Conservation (phyloP, 2,329 filamentous ascomycete species). For the Paraphaeosphaeria minitans region DNA sequence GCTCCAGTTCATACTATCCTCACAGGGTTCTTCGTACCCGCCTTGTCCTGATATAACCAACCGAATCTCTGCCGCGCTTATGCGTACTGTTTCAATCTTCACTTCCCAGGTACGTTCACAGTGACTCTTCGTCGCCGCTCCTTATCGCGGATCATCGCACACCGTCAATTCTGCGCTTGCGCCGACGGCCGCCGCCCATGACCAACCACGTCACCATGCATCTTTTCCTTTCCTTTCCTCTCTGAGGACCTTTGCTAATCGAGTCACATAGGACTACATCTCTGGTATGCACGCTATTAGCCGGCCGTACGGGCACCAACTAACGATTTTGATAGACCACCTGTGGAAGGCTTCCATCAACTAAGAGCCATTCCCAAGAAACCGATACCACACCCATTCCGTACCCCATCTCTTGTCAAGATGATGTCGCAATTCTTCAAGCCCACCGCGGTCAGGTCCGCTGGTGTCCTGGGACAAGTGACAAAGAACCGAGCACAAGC, state of each 20-base stretch:
- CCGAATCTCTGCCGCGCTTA: conserved; percentile 44
- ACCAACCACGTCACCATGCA: background rate
- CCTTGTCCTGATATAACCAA: conserved; percentile 33
- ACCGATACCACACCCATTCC: conserved; percentile 17
- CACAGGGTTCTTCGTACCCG: conserved; percentile 31
- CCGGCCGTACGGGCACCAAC: conserved; percentile 25
- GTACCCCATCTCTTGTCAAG: conserved; percentile 41
- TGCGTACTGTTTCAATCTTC: conserved; percentile 58
- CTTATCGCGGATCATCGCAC: conserved; percentile 39
- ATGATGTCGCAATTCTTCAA: conserved; percentile 63
- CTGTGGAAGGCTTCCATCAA: conserved; percentile 71
- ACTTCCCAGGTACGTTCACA: conserved; percentile 57
- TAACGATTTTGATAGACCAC: conserved; percentile 57
- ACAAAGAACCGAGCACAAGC: conserved; percentile 51
- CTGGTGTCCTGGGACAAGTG: conserved; percentile 52
- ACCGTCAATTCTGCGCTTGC: conserved; percentile 34
- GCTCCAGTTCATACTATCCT: conserved; percentile 5
- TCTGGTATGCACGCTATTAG: conserved; percentile 55
- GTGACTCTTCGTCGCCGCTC: conserved; percentile 16
- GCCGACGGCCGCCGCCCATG: conserved; percentile 11
- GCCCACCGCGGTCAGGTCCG: conserved; percentile 53
- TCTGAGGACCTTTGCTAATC: conserved; percentile 41
- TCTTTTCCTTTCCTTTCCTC: conserved; percentile 14
- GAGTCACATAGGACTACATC: conserved; percentile 63
- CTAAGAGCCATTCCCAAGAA: conserved; percentile 47